These are phyloP conservation scores for Pyronema omphalodes DNA, from an alignment of 495 filamentous ascomycete genomes.

Conservation along the genomic window DNA sequence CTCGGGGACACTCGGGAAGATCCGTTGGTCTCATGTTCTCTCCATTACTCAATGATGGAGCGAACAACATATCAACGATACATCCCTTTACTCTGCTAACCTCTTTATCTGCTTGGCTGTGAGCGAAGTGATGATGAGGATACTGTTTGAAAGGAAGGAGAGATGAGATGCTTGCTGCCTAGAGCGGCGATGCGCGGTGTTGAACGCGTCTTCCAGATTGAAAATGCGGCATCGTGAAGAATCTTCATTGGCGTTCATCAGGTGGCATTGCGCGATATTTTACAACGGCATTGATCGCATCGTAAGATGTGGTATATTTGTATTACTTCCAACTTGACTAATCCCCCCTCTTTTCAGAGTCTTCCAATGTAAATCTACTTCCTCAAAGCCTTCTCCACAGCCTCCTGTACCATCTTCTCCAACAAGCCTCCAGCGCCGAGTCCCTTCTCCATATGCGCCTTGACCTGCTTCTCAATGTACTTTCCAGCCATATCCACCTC, in stretches of 20 bases:
- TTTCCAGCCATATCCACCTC: constrained; percentile 98
- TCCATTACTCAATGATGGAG: constrained; percentile 6
- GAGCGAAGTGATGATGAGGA: not conserved
- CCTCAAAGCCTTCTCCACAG: constrained; percentile 31
- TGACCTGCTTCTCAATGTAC: constrained; percentile 82
- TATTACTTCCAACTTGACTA: no score
- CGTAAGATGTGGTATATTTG: no score
- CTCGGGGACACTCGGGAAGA: constrained; percentile 10
- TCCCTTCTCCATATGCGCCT: constrained; percentile 41
- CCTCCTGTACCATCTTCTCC: constrained; percentile 64
- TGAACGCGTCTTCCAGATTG: not conserved
- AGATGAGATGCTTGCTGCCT: not conserved
- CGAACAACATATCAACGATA: constrained; percentile 21
- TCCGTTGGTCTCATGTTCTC: constrained; percentile 20
- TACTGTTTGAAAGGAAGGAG: not conserved
- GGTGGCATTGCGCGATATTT: no score
- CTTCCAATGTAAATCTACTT: not conserved
- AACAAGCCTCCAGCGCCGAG: constrained; percentile 40
- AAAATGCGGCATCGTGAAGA: no score
- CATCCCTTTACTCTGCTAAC: constrained; percentile 2
- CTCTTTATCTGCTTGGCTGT: not conserved
- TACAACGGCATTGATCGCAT: no score
- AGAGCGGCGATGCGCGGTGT: not conserved
- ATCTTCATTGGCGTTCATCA: no score
- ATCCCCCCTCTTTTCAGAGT: no score